Evolutionary conservation across 2,329 filamentous ascomycete genomes (phyloP).

Genomic region (Alternaria ethzedia): DNA sequence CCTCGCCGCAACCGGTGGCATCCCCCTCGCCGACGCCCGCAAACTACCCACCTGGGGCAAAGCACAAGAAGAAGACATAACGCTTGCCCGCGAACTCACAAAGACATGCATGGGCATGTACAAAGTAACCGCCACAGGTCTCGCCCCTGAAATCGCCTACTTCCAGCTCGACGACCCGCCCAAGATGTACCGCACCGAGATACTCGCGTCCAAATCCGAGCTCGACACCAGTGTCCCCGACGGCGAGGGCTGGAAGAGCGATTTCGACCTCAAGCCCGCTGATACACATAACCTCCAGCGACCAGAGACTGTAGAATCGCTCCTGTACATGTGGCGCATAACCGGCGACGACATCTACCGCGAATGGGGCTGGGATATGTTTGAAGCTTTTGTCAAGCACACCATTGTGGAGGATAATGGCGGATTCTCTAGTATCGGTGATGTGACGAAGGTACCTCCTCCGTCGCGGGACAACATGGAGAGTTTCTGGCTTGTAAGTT

Average conservation of each 20-base stretch:
- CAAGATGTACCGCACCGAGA: slow-evolving; percentile 59
- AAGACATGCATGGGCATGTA: slow-evolving; percentile 99
- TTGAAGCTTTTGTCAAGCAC: slow-evolving; percentile 86
- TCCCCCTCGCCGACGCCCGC: slow-evolving; percentile 75
- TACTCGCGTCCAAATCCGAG: slow-evolving; percentile 52
- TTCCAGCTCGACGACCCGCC: slow-evolving; percentile 79
- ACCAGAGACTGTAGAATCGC: slow-evolving; percentile 92
- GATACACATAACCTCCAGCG: slow-evolving; percentile 93
- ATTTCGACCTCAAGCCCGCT: slow-evolving; percentile 79
- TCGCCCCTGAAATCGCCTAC: slow-evolving; percentile 94
- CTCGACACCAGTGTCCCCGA: slow-evolving; percentile 34
- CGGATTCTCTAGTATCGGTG: slow-evolving; percentile 81
- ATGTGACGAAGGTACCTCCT: slow-evolving; percentile 76
- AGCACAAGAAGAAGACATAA: slow-evolving; percentile 84
- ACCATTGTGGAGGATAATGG: slow-evolving; percentile 78
- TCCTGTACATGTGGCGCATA: slow-evolving; percentile 99
- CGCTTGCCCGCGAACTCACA: slow-evolving; percentile 86
- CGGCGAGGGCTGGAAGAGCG: slow-evolving; percentile 72
- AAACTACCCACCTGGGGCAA: slow-evolving; percentile 74
- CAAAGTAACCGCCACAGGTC: slow-evolving; percentile 82
- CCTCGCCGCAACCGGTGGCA: slow-evolving; percentile 80
- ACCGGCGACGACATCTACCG: slow-evolving; percentile 88
- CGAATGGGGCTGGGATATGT: slow-evolving; percentile 99
- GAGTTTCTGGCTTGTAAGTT: slow-evolving; percentile 91
- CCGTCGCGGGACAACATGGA: slow-evolving; percentile 89